Evolutionary conservation across 2,329 filamentous ascomycete species (phyloP), one percentile per base, ranked within the genome.

Genomic region (Xylaria sp.): DNA sequence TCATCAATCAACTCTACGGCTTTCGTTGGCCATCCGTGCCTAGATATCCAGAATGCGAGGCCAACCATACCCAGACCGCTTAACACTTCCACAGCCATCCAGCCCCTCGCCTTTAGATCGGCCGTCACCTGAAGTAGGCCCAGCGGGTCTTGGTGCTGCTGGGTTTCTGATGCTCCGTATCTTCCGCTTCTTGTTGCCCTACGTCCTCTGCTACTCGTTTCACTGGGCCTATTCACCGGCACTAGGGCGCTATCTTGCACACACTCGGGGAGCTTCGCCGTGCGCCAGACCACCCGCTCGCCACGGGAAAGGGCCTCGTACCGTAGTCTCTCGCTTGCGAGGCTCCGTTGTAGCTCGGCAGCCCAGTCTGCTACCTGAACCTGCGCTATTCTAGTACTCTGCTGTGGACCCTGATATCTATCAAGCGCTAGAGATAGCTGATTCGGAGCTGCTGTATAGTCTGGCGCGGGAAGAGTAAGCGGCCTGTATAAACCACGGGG

Each of bases 331-430:
- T 96, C 93, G 66, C 90, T 90, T 32, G 89, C 86, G 1, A 96
- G 82, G 75, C 91, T 93, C 64, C 89, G 88, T 77, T 97, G 93
- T 0, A 97, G 83, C 73, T 96, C 92, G 7, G 89, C 86, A 0
- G 93, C 93, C 93, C 93, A 97, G 75, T 91, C 92, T 1, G 90
- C 92, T 19, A 97, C 84, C 6, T 90, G 86, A n/a, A 95, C 85
- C 61, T 79, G 81, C 1, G 79, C 78, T 12, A 79, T 73, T 8
- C 75, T 74, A 57, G 79, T 77, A 32, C 81, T 78, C 34, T 64
- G 77, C 73, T 69, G 80, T 75, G 57, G 86, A 11, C 27, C 34
- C 6, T 17, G 82, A 62, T 91, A 83, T 64, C 88, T 83, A 5
- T 89, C 86, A 57, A 92, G 81, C 4, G 89, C 84, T 72, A 88